Base-by-base conservation (phyloP, 345 rosid species). In the Stellera chamaejasme region DNA sequence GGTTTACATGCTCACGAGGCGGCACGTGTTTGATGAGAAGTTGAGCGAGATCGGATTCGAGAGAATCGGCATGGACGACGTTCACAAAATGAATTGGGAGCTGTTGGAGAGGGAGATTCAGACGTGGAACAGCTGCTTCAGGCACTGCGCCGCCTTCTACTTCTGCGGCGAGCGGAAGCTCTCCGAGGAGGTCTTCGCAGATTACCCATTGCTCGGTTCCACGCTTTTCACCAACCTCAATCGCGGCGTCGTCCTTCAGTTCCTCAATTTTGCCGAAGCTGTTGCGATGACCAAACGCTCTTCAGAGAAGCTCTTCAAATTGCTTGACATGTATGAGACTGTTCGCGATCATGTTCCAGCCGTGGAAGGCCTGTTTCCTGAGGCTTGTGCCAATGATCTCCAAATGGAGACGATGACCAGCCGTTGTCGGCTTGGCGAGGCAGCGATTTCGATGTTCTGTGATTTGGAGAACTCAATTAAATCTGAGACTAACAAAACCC, bases 31-130 rank as follows among this genome's bases (percentile, higher is more conserved):
- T 52, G 87, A 82, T 48, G 79, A 75, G 13, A 62, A 66, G 13
- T 65, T 92, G 62, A 66, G 52, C 65, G 70, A 66, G 13, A 63
- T 73, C 1, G 96, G 93, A 39, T 92, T 84, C 56, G 84, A 86
- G 76, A 84, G 75, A 63, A 63, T 78, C 32, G 82, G 95, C 70
- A 77, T 86, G 6, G 98, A 92, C 15, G 98, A 92, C 19, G 83
- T 86, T 26, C 95, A 78, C 32, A 88, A 74, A 62, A 81, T 81
- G 97, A 71, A 52, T 3, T 86, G 96, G 97, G 97, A 84, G 27
- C 50, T 76, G 0, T 48, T 90, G 28, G 95, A 88, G 64, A 69
- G 83, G 50, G 95, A 84, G 75, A 92, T 88, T 27, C 77, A 83
- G 9, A 65, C 71, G 10, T 88, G 95, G 95, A 80, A 68, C 62